Base-by-base conservation (phyloP, 2,329 filamentous ascomycete genomes). In the Geosmithia putterillii region DNA sequence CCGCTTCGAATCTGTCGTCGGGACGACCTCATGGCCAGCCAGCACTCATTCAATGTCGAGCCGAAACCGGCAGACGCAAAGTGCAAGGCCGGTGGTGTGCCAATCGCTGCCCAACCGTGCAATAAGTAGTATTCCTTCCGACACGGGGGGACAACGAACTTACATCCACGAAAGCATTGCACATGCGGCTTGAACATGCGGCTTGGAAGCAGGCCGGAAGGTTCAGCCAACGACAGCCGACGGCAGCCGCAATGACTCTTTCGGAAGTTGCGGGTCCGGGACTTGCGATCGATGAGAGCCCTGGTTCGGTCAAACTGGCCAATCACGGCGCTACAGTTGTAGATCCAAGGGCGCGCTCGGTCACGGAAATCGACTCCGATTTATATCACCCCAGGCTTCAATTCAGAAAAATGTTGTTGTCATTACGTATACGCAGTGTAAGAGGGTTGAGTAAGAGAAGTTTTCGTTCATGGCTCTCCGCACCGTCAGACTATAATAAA, bases 311-410 rank as follows among this genome's bases (percentile, higher is more conserved):
- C 6, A 32, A 28, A 28, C 2, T 7, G 15, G 39, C 39, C 39
- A 41, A 41, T 41, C 39, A 41, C 39, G 39, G 39, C 39, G 39
- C 39, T n/a, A 5, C 4, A 28, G 6, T n/a, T n/a, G n/a, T n/a
- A n/a, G n/a, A n/a, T n/a, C n/a, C n/a, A n/a, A n/a, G n/a, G n/a
- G n/a, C n/a, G n/a, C n/a, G n/a, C n/a, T n/a, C n/a, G n/a, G n/a
- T n/a, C n/a, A n/a, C n/a, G n/a, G n/a, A n/a, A n/a, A 19, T 19
- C 37, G 5, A 19, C 17, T 7, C 37, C 22, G 18, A 7, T 5
- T 40, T 7, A 21, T 25, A 40, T 40, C 39, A 15, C 21, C 7
- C 12, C 6, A 25, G 17, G 39, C 39, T 41, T 41, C 39, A 41
- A 36, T 20, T 35, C 20, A n/a, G 15, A 38, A n/a, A n/a, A n/a